phyloP scores from a whole-genome alignment of 2,329 filamentous ascomycete genomes.

The Beauveria brongniartii region DNA sequence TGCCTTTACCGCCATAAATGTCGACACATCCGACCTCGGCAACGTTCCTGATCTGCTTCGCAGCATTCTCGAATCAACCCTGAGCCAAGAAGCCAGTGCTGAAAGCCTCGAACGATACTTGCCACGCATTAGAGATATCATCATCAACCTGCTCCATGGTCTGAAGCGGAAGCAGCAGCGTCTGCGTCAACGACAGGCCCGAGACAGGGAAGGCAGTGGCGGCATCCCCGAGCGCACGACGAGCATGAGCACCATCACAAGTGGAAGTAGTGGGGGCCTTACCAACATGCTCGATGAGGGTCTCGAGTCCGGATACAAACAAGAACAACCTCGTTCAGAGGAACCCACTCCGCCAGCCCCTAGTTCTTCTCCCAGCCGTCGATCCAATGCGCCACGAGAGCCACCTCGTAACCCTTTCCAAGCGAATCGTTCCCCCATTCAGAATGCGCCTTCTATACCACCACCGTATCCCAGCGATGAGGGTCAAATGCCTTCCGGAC shows the following conservation, averaged over 20 bases:
- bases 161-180: conserved; percentile 96
- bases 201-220: conserved; percentile 40
- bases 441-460: conserved; percentile 61
- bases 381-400: conserved; percentile 40
- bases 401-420: conserved; percentile 40
- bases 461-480: conserved; percentile 62
- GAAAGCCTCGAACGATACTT: conserved; percentile 91
- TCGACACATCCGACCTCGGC: conserved; percentile 87
- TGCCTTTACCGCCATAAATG: conserved; percentile 92
- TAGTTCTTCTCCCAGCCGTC: conserved; percentile 39
- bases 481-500: conserved; percentile 37
- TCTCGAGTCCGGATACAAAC: conserved; percentile 43
- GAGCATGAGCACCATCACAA: conserved; percentile 51
- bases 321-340: conserved; percentile 27
- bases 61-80: conserved; percentile 85
- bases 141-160: conserved; percentile 93
- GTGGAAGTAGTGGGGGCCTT: conserved; percentile 45
- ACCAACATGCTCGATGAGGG: conserved; percentile 54
- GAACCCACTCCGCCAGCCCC: conserved; percentile 18
- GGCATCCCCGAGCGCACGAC: conserved; percentile 42
- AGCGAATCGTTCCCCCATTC: conserved; percentile 59
- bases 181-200: conserved; percentile 55
- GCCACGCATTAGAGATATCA: conserved; percentile 92
- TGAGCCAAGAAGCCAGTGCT: conserved; percentile 92
- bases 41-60: conserved; percentile 89